phyloP scores from a whole-genome alignment of 345 rosid species.

The Litchi chinensis region DNA sequence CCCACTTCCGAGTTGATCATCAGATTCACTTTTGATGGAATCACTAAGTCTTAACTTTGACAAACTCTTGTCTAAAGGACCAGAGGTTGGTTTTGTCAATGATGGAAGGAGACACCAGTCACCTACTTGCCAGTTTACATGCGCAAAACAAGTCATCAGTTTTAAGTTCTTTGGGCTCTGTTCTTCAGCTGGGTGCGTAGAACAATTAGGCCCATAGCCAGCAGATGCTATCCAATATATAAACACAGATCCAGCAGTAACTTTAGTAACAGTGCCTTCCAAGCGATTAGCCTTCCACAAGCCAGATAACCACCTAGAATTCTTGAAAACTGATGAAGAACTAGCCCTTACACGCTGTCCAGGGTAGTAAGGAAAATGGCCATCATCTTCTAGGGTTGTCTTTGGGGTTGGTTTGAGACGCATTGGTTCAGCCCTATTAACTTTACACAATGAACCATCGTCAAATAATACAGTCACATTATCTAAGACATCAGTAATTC shows the following conservation, averaged over 20 bases:
- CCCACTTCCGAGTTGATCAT: constrained; percentile 39
- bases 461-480: constrained; percentile 91
- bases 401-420: constrained; percentile 71
- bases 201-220: constrained; percentile 86
- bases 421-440: constrained; percentile 78
- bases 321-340: constrained; percentile 84
- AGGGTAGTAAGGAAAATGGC: constrained; percentile 80
- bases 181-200: constrained; percentile 87
- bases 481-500: constrained; percentile 89
- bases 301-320: constrained; percentile 81
- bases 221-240: constrained; percentile 97
- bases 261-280: constrained; percentile 95
- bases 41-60: constrained; percentile 57
- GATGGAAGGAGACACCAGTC: constrained; percentile 87
- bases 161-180: constrained; percentile 88
- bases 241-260: constrained; percentile 80
- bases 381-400: constrained; percentile 80
- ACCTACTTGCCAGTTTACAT: constrained; percentile 95
- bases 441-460: constrained; percentile 95
- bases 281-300: constrained; percentile 84
- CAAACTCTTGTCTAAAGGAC: constrained; percentile 48
- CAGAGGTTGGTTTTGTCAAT: constrained; percentile 41
- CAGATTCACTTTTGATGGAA: constrained; percentile 37
- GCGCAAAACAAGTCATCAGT: constrained; percentile 81
- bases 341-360: constrained; percentile 93